Percentiles rank a stretch among this genome's conserved stretches.
Evolutionary conservation across 2,329 filamentous ascomycete genomes (phyloP).

Genomic region (Allantophomopsis lycopodina): DNA sequence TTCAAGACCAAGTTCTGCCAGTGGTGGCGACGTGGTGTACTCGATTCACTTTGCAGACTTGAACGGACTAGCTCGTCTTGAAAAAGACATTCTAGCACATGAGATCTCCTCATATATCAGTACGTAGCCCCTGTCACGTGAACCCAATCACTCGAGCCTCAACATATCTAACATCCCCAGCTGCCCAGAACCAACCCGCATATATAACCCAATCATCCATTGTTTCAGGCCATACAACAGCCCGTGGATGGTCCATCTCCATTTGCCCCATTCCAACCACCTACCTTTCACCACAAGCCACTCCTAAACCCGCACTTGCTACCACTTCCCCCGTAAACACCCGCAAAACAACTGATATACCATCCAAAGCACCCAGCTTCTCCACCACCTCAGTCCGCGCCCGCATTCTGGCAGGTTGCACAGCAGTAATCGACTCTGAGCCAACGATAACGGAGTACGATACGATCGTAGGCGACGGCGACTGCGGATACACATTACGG

Average conservation of each 20-base stretch:
- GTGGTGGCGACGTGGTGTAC: slow-evolving; percentile 5
- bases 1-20: slow-evolving; percentile 1
- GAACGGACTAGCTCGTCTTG: slow-evolving; percentile 13
- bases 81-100: slow-evolving; percentile 13
- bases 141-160: too few relatives aligned
- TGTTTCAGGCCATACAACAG: slow-evolving; percentile 4
- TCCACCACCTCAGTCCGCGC: slow-evolving; percentile 7
- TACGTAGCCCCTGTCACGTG: slow-evolving; percentile 1
- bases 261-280: slow-evolving; percentile 7
- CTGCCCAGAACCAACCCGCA: slow-evolving; percentile 6
- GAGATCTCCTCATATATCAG: slow-evolving; percentile 11
- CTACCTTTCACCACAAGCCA: slow-evolving; percentile 4
- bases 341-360: not conserved
- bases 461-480: slow-evolving; percentile 18
- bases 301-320: slow-evolving; percentile 1
- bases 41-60: slow-evolving; percentile 12
- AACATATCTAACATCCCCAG: not conserved
- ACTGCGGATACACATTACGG: slow-evolving; percentile 17
- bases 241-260: slow-evolving; percentile 13
- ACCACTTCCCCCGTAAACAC: slow-evolving; percentile 3
- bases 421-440: slow-evolving; percentile 32
- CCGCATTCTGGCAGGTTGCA: slow-evolving; percentile 2
- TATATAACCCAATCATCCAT: slow-evolving; percentile 12
- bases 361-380: slow-evolving; percentile 2
- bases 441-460: slow-evolving; percentile 38